Evolutionary conservation across 2,329 filamentous ascomycete species (phyloP).

Genomic region (Arthrobotrys musiformis): DNA sequence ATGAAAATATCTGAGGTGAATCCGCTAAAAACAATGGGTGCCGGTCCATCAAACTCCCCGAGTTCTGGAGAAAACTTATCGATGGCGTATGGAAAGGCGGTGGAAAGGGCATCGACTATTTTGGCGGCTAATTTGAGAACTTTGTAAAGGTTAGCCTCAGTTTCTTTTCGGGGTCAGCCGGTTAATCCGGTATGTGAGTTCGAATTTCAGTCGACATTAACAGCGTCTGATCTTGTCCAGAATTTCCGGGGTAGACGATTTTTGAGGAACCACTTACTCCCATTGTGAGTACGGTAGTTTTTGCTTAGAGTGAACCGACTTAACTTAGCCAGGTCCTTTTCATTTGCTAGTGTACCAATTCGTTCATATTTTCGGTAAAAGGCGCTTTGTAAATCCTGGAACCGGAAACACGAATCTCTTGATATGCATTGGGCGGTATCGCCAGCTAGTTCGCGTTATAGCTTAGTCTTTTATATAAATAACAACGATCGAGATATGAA

Average conservation of each 20-base stretch:
- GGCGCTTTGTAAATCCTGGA: constrained; percentile 60
- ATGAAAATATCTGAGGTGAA: constrained; percentile 28
- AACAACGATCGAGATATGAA: too few relatives aligned
- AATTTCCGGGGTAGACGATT: too few relatives aligned
- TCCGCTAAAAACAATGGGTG: constrained; percentile 49
- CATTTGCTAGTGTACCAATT: constrained; percentile 30
- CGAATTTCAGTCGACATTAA: too few relatives aligned
- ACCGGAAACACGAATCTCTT: constrained; percentile 61
- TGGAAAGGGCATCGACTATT: constrained; percentile 6
- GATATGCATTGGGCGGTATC: constrained; percentile 62
- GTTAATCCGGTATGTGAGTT: too few relatives aligned
- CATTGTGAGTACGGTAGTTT: constrained; percentile 62
- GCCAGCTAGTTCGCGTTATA: constrained; percentile 57
- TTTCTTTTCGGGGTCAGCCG: background rate
- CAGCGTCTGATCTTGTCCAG: too few relatives aligned
- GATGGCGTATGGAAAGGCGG: constrained; percentile 59
- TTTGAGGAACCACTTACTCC: constrained; percentile 58
- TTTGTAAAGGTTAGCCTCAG: constrained; percentile 15
- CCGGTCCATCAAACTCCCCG: constrained; percentile 59
- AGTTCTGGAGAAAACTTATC: constrained; percentile 61
- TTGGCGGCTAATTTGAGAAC: constrained; percentile 59
- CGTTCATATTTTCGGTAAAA: constrained; percentile 60
- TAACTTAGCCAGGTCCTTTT: constrained; percentile 54
- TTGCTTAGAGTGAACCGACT: constrained; percentile 59
- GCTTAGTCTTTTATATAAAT: background rate